Percentiles rank a stretch among this genome's conserved stretches.
Conservation (phyloP, 768 basidiomycete genomes). For the Mycena albidolilacea region DNA sequence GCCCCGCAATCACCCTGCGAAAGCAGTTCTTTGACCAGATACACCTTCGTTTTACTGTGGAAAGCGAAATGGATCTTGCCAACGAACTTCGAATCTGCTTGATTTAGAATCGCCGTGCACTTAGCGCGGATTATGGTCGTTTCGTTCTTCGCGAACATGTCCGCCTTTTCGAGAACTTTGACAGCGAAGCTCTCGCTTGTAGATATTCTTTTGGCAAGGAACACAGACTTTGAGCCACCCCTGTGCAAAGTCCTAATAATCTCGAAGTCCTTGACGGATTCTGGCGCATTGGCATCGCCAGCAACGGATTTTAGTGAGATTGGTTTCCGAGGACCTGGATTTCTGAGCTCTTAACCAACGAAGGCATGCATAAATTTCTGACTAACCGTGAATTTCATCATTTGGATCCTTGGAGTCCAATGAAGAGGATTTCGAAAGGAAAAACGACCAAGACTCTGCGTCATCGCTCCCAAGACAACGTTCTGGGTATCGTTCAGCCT, state of each 20-base stretch:
- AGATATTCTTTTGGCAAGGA: slow-evolving; percentile 5
- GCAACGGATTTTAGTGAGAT: background rate
- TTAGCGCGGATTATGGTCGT: slow-evolving; percentile 5
- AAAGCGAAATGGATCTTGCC: slow-evolving; percentile 13
- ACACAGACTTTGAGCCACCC: slow-evolving; percentile 7
- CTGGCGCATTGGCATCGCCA: background rate
- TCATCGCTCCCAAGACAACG: background rate
- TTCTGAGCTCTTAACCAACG: too few relatives aligned
- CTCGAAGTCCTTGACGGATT: slow-evolving; percentile 21
- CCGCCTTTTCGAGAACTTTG: slow-evolving; percentile 8
- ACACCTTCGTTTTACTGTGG: slow-evolving; percentile 17
- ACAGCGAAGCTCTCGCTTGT: slow-evolving; percentile 2
- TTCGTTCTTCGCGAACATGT: slow-evolving; percentile 16
- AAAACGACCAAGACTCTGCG: slow-evolving; percentile 4
- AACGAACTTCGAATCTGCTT: slow-evolving; percentile 4
- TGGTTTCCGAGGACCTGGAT: background rate
- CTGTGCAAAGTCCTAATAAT: slow-evolving; percentile 10
- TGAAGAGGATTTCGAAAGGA: slow-evolving; percentile 9
- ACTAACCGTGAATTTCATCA: slow-evolving; percentile 2
- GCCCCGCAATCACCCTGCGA: slow-evolving; percentile 4
- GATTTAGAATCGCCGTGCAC: slow-evolving; percentile 4
- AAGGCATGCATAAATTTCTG: background rate
- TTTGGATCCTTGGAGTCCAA: slow-evolving; percentile 6
- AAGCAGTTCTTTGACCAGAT: slow-evolving; percentile 21
- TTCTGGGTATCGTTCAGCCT: background rate